Evolutionary conservation across 805 yeast genomes (phyloP).

Genomic region (Myxozyma udenii): DNA sequence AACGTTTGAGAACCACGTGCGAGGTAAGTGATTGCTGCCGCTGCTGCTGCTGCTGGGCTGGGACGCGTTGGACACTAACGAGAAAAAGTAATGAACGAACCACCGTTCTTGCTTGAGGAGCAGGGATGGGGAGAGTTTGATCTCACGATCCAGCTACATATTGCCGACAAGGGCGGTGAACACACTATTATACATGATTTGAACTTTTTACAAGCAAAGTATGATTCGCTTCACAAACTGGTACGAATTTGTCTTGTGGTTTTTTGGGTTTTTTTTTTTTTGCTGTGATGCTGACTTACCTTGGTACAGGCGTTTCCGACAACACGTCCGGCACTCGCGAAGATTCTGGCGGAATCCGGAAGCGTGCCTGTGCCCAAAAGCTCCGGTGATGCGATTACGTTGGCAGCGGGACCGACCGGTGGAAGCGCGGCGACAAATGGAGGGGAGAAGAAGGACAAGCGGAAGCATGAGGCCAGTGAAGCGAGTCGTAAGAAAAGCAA

Average conservation of each 20-base stretch:
- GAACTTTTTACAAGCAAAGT: slow-evolving; percentile 74
- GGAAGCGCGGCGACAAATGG: too few species aligned
- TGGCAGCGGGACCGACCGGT: slow-evolving; percentile 17
- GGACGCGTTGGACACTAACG: too few species aligned
- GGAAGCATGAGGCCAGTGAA: slow-evolving; percentile 39
- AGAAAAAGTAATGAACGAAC: too few species aligned
- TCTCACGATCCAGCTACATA: slow-evolving; percentile 70
- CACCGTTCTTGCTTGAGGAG: slow-evolving; percentile 85
- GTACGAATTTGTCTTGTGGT: too few species aligned
- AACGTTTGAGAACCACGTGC: slow-evolving; percentile 84
- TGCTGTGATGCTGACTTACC: too few species aligned
- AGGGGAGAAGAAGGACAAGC: slow-evolving; percentile 40
- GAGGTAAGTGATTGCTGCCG: slow-evolving; percentile 41
- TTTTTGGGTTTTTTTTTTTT: background rate
- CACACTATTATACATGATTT: slow-evolving; percentile 82
- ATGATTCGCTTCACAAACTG: slow-evolving; percentile 72
- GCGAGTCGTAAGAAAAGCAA: slow-evolving; percentile 39
- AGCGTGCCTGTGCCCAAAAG: slow-evolving; percentile 60
- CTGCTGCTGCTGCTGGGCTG: too few species aligned
- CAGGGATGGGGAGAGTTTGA: slow-evolving; percentile 99
- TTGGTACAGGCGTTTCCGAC: slow-evolving; percentile 64
- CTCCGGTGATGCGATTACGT: slow-evolving; percentile 33
- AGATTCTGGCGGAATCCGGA: slow-evolving; percentile 76
- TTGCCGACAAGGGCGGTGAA: slow-evolving; percentile 86
- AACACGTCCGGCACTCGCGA: slow-evolving; percentile 66